Conservation (phyloP, 2,329 filamentous ascomycete genomes). For the Colletotrichum somersetense region DNA sequence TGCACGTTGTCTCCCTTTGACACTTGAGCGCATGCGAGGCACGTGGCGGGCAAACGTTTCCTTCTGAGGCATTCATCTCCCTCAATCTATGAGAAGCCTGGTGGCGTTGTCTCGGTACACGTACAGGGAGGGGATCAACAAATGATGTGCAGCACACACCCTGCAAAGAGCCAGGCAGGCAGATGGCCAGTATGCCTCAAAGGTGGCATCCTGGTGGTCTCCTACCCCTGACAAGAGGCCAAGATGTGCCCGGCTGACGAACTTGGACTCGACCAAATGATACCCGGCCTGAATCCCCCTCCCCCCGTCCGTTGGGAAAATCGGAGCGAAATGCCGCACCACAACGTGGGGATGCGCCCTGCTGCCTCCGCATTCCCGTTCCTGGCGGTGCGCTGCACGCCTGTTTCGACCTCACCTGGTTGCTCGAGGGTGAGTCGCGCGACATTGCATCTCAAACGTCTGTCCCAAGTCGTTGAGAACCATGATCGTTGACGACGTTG, state of each 20-base stretch:
- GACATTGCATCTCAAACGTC: conserved; percentile 17
- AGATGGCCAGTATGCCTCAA: background rate
- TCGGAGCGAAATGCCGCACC: conserved; percentile 37
- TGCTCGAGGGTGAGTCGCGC: too few relatives aligned
- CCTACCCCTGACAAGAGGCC: conserved; percentile 28
- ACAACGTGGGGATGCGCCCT: conserved; percentile 31
- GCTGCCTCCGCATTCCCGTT: conserved; percentile 40
- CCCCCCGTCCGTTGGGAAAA: conserved; percentile 26
- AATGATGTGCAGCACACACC: background rate
- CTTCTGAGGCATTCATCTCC: conserved; percentile 7
- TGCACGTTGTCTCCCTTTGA: conserved; percentile 1
- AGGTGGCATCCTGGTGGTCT: conserved; percentile 9
- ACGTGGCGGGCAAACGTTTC: background rate
- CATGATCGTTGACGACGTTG: background rate
- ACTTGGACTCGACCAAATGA: background rate
- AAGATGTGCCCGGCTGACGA: conserved; percentile 25
- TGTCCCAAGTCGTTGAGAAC: background rate
- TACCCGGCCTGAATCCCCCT: background rate
- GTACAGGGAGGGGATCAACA: conserved; percentile 3
- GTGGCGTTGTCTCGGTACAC: conserved; percentile 26
- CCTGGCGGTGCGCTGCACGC: conserved; percentile 33
- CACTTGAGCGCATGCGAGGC: background rate
- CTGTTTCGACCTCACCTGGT: conserved; percentile 39
- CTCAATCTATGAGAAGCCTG: conserved; percentile 24
- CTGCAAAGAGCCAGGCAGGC: background rate